Percentiles rank a stretch among this genome's conserved stretches.
phyloP scores from a whole-genome alignment of 169 alveolate species.

The Plasmodium yoelii region DNA sequence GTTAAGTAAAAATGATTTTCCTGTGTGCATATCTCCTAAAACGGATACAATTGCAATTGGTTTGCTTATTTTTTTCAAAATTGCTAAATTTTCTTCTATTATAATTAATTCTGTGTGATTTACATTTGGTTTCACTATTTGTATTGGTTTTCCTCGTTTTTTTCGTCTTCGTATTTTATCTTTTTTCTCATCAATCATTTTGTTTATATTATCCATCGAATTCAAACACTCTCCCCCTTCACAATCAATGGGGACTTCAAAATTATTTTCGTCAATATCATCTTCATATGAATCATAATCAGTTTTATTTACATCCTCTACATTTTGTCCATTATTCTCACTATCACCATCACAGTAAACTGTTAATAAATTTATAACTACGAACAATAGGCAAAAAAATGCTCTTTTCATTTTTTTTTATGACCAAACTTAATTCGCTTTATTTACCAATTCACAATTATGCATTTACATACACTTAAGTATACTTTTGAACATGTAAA shows the following conservation, averaged over 20 bases:
- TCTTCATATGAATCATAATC: conserved; percentile 29
- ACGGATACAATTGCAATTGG: conserved; percentile 88
- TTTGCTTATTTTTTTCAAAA: conserved; percentile 77
- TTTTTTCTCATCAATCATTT: conserved; percentile 63
- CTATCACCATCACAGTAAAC: conserved; percentile 24
- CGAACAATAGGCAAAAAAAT: conserved; percentile 26
- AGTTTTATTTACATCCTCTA: neutral
- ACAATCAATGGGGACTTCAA: conserved; percentile 66
- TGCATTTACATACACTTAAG: neutral
- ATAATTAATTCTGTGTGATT: conserved; percentile 82
- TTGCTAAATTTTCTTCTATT: conserved; percentile 79
- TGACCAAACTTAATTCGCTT: neutral
- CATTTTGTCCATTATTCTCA: neutral
- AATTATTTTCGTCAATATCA: conserved; percentile 37
- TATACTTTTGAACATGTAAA: neutral
- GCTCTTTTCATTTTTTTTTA: conserved; percentile 53
- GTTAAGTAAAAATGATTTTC: conserved; percentile 84
- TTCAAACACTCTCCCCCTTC: conserved; percentile 33
- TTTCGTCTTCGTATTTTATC: conserved; percentile 28
- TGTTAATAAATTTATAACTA: conserved; percentile 28
- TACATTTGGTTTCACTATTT: conserved; percentile 81
- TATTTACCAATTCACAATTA: conserved; percentile 10
- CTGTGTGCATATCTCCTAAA: conserved; percentile 86
- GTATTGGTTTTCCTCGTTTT: conserved; percentile 80
- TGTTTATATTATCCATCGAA: conserved; percentile 55